Conservation (phyloP, 75 land plant genomes). For the Cryptomeria japonica region DNA sequence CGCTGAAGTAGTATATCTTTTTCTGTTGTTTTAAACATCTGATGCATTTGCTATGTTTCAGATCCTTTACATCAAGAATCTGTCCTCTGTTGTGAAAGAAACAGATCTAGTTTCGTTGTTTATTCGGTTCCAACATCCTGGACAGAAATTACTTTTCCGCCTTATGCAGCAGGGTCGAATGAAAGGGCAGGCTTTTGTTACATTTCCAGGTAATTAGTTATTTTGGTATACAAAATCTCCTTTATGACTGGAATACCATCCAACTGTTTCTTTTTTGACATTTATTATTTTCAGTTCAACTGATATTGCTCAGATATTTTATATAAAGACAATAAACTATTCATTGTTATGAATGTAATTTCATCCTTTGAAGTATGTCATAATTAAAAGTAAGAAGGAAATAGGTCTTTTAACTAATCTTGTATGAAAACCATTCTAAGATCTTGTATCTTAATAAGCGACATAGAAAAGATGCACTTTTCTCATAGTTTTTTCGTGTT, state of each 20-base stretch:
- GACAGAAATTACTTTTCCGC: slow-evolving; percentile 28
- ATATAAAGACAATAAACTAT: neutral
- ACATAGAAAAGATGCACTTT: neutral
- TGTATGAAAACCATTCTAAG: neutral
- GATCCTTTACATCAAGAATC: slow-evolving; percentile 44
- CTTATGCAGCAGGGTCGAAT: slow-evolving; percentile 53
- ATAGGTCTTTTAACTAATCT: neutral
- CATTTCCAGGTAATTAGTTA: slow-evolving; percentile 35
- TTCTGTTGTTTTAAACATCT: neutral
- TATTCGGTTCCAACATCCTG: slow-evolving; percentile 27
- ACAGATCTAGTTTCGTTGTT: slow-evolving; percentile 37
- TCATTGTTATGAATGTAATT: neutral
- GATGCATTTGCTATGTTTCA: slow-evolving; percentile 1
- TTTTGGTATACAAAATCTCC: neutral
- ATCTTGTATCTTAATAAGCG: neutral
- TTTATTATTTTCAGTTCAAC: neutral
- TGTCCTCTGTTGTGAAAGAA: slow-evolving; percentile 37
- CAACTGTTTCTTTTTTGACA: neutral
- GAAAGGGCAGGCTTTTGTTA: slow-evolving; percentile 58
- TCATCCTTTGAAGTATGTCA: neutral
- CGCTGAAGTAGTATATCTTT: neutral
- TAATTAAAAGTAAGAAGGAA: neutral
- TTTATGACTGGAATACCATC: neutral
- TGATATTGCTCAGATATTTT: neutral
- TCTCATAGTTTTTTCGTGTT: neutral